Conservation (phyloP, 1,284 basidiomycete genomes). For the Flammula alnicola region DNA sequence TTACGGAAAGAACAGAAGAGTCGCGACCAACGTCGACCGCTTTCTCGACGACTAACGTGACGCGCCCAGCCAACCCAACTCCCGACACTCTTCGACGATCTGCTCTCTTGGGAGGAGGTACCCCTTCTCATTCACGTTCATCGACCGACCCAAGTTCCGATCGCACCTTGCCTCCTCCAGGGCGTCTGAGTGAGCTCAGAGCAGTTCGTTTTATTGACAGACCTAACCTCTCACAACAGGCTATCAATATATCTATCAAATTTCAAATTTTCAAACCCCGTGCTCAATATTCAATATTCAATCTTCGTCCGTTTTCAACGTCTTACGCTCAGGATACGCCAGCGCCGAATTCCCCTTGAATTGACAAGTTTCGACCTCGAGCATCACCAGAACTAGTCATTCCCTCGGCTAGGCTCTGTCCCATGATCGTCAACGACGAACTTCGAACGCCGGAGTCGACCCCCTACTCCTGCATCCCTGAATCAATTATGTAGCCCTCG, state of each 20-base stretch:
- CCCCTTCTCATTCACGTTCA: slow-evolving; percentile 43
- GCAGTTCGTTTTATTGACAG: slow-evolving; percentile 61
- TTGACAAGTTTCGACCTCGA: too few species aligned
- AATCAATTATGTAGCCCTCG: too few species aligned
- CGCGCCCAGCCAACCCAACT: slow-evolving; percentile 37
- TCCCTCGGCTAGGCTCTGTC: too few species aligned
- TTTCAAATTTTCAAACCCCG: too few species aligned
- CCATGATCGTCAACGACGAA: slow-evolving; percentile 70
- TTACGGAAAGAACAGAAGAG: slow-evolving; percentile 64
- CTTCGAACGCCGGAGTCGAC: slow-evolving; percentile 45
- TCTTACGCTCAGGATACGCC: too few species aligned
- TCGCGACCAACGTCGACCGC: slow-evolving; percentile 52
- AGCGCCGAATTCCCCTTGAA: too few species aligned
- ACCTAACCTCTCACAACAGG: slow-evolving; percentile 60
- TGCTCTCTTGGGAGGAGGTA: slow-evolving; percentile 34
- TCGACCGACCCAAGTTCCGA: slow-evolving; percentile 48
- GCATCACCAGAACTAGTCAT: too few species aligned
- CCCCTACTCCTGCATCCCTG: slow-evolving; percentile 40
- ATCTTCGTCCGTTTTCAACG: too few species aligned
- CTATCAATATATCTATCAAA: too few species aligned
- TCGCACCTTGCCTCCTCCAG: slow-evolving; percentile 53
- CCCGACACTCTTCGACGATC: slow-evolving; percentile 49
- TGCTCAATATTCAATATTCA: too few species aligned
- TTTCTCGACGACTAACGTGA: slow-evolving; percentile 31
- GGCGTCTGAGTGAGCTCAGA: slow-evolving; percentile 70